Conservation (phyloP, 2,329 filamentous ascomycete species). For the Exutisphaerella laricina region DNA sequence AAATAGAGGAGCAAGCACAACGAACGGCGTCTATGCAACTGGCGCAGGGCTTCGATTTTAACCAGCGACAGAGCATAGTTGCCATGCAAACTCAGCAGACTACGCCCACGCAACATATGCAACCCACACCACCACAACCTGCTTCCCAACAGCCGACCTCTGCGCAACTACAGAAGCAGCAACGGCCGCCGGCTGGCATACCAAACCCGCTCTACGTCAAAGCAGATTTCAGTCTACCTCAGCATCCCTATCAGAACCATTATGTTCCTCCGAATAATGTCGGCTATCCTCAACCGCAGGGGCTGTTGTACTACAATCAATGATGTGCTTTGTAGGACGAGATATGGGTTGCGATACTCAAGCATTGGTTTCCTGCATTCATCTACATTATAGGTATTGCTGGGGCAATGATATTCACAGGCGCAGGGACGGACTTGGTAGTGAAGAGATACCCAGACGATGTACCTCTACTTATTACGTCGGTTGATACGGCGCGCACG, state of each 20-base stretch:
- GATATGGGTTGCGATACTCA: no score
- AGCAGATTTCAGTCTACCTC: slow-evolving; percentile 70
- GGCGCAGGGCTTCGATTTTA: slow-evolving; percentile 23
- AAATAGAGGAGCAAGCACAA: slow-evolving; percentile 27
- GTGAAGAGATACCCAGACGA: slow-evolving; percentile 10
- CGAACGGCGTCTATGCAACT: slow-evolving; percentile 23
- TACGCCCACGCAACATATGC: slow-evolving; percentile 22
- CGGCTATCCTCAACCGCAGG: slow-evolving; percentile 2
- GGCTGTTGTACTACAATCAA: slow-evolving; percentile 3
- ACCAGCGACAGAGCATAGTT: slow-evolving; percentile 18
- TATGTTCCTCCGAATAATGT: slow-evolving; percentile 60
- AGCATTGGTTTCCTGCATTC: no score
- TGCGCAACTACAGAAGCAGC: slow-evolving; percentile 14
- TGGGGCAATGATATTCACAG: no score
- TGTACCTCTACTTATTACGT: slow-evolving; percentile 4
- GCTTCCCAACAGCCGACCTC: slow-evolving; percentile 16
- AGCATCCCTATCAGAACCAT: slow-evolving; percentile 75
- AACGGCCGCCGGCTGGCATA: slow-evolving; percentile 45
- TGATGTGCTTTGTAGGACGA: no score
- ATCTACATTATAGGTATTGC: no score
- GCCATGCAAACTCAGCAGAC: slow-evolving; percentile 20
- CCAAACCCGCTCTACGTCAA: slow-evolving; percentile 65
- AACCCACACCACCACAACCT: slow-evolving; percentile 21
- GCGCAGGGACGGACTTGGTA: no score
- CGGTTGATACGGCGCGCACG: no score